Evolutionary conservation across 2,329 filamentous ascomycete species (phyloP), one percentile per base, ranked within the genome.

Genomic region (Fusarium albosuccineum): DNA sequence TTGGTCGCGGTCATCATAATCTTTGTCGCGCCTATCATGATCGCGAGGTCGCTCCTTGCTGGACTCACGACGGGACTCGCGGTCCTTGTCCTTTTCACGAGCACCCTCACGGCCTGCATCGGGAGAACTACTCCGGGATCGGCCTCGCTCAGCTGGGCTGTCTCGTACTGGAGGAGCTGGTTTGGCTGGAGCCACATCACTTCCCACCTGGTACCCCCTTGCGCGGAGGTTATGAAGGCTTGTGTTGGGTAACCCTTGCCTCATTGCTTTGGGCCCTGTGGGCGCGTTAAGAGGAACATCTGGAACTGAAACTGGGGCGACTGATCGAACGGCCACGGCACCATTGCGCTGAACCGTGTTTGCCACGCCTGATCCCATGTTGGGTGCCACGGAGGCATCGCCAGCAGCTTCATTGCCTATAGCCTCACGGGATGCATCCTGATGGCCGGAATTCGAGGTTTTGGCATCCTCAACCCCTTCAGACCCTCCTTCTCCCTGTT

Each of bases 231-330:
- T 87, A 67, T 89, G 86, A 54, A 92, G 86, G 70, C 92, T 92
- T 59, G 91, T 94, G 77, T 97, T 97, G 52, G 92, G 92, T 10
- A 94, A 83, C 30, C 94, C 93, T 79, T 96, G 91, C 66, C 95
- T 88, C 93, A 98, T 97, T 16, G 96, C 96, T 80, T 96, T 94
- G 48, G 96, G 96, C 9, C 94, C 96, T 56, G 92, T 97, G 29
- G 96, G 96, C 29, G 96, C 96, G 80, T 85, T 93, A 80, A 89
- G 78, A 44, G 88, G 88, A 52, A 81, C 78, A 71, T 81, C 78
- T 66, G 81, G 78, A 60, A 67, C 74, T 54, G 78, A 62, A 60
- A 70, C 74, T 42, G 78, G 60, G 60, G 75, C 57, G 29, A 78
- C 73, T 51, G 75, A 76, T 66, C 76, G 78, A 61, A 78, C 74